Conservation (phyloP, 2,329 filamentous ascomycete genomes). For the Aspergillus fumigatiaffinis region DNA sequence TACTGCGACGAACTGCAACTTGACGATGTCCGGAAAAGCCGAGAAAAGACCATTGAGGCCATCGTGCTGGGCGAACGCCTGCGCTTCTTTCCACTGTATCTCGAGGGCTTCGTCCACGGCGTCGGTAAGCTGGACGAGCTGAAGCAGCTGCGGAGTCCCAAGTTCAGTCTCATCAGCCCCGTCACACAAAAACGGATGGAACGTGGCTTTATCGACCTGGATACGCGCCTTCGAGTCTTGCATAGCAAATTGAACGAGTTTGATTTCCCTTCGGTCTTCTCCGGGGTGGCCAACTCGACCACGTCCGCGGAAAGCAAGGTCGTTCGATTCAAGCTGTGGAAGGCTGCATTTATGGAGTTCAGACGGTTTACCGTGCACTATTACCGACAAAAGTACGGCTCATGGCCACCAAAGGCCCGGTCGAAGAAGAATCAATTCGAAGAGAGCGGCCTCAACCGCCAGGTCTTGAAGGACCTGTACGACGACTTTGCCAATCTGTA, state of each 20-base stretch:
- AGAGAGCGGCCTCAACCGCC: constrained; percentile 78
- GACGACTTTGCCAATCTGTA: constrained; percentile 82
- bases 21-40: constrained; percentile 74
- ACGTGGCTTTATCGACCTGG: constrained; percentile 74
- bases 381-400: constrained; percentile 65
- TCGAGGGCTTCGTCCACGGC: constrained; percentile 86
- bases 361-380: constrained; percentile 68
- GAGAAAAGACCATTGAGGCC: constrained; percentile 84
- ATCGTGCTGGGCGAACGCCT: constrained; percentile 86
- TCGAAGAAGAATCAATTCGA: constrained; percentile 89
- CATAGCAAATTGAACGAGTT: constrained; percentile 77
- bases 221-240: constrained; percentile 66
- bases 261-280: constrained; percentile 85
- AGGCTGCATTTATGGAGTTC: constrained; percentile 67
- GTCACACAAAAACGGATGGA: constrained; percentile 77
- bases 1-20: constrained; percentile 75
- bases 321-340: constrained; percentile 83
- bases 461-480: constrained; percentile 78
- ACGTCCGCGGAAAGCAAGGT: constrained; percentile 70
- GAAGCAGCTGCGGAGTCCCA: constrained; percentile 63
- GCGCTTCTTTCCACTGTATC: constrained; percentile 76
- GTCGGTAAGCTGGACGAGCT: constrained; percentile 78
- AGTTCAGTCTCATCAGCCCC: constrained; percentile 66
- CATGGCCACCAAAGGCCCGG: constrained; percentile 85
- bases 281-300: constrained; percentile 80